Conservation (phyloP, 345 rosid species). For the Angophora floribunda region DNA sequence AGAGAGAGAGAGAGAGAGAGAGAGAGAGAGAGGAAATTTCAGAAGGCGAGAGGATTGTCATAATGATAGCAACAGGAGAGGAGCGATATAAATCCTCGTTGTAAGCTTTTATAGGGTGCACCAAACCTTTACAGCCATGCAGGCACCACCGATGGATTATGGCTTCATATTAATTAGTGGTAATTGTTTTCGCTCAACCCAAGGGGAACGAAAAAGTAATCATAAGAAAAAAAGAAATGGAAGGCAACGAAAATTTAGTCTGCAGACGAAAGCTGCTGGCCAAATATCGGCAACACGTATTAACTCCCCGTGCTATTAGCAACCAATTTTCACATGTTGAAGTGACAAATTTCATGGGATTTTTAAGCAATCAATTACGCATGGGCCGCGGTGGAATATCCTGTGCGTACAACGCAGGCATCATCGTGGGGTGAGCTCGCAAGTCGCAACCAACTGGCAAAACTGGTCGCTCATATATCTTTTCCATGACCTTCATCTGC, state of each 20-base stretch:
- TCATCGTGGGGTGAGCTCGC: neutral
- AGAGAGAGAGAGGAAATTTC: neutral
- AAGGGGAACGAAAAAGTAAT: neutral
- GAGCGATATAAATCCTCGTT: constrained; percentile 32
- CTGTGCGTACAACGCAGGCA: neutral
- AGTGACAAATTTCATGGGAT: neutral
- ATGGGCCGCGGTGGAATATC: neutral
- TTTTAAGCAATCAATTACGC: neutral
- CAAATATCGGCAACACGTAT: neutral
- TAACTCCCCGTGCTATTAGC: neutral
- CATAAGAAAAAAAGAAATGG: neutral
- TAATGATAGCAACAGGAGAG: neutral
- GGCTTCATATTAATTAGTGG: neutral
- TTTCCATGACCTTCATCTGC: neutral
- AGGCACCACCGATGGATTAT: constrained; percentile 15
- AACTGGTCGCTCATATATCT: neutral
- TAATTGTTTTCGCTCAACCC: neutral
- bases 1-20: neutral
- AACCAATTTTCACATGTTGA: neutral
- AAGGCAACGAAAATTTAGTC: neutral
- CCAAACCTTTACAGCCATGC: constrained; percentile 56
- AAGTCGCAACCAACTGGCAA: neutral
- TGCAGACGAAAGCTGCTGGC: neutral
- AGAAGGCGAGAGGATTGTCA: neutral
- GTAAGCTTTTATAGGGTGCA: constrained; percentile 41